Percentiles rank a stretch among this genome's conserved stretches.
phyloP scores from a whole-genome alignment of 768 basidiomycete genomes.

The Auriscalpium orientale region DNA sequence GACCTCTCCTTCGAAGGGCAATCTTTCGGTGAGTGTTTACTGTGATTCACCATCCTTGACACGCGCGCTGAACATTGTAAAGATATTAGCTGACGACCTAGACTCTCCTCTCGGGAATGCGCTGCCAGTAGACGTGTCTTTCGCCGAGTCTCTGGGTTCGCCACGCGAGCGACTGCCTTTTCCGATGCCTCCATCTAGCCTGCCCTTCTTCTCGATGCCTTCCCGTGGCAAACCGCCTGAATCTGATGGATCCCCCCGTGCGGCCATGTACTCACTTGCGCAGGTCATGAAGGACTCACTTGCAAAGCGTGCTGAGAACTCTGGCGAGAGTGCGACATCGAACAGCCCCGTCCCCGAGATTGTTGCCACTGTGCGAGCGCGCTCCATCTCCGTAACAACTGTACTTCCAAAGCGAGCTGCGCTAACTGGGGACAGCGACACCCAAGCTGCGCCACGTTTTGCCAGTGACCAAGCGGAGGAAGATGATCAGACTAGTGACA shows the following conservation, averaged over 20 bases:
- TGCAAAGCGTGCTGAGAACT: background rate
- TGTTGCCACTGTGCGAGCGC: no score
- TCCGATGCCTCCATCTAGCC: background rate
- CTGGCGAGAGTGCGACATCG: no score
- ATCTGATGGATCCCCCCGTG: no score
- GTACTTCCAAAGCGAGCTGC: no score
- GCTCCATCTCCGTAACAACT: no score
- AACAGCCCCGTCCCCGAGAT: no score
- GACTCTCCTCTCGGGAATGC: background rate
- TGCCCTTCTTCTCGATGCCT: background rate
- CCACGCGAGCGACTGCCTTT: background rate
- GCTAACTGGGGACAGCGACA: no score
- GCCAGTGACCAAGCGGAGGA: background rate
- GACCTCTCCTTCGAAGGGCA: background rate
- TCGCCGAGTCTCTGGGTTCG: slow-evolving; percentile 5
- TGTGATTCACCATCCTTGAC: no score
- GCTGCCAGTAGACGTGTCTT: background rate
- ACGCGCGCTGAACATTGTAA: no score
- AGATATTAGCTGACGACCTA: no score
- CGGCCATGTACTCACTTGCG: background rate
- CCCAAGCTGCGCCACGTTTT: no score
- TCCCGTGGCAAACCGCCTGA: no score
- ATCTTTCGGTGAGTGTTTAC: background rate
- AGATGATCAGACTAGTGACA: background rate
- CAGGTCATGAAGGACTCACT: background rate